A percentile compares a stretch with the other conserved stretches of the same genome.
Conservation (phyloP, 352 stramenopile species). For the Phytophthora capsici region DNA sequence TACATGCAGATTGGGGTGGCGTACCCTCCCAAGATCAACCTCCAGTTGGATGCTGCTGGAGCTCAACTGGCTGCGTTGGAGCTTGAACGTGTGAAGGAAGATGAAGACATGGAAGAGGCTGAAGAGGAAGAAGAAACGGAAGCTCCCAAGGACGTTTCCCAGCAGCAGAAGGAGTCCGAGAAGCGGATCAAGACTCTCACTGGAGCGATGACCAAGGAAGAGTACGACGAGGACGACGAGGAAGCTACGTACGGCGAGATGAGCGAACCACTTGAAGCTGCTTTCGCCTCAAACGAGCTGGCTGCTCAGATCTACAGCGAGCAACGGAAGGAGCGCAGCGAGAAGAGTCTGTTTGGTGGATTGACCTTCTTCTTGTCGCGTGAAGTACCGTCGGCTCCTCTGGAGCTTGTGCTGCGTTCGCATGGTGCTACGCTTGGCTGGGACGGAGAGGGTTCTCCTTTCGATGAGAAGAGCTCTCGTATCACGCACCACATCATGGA, state of each 20-base stretch:
- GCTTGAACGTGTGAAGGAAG: conserved; percentile 61
- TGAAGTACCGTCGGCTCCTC: conserved; percentile 93
- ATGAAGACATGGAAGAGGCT: conserved; percentile 36
- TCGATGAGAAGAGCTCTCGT: conserved; percentile 86
- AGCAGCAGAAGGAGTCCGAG: conserved; percentile 90
- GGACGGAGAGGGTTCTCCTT: conserved; percentile 94
- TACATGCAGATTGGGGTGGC: conserved; percentile 95
- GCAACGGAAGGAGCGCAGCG: conserved; percentile 79
- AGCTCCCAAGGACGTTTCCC: conserved; percentile 42
- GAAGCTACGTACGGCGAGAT: conserved; percentile 80
- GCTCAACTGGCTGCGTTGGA: conserved; percentile 74
- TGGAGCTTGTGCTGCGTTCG: conserved; percentile 96
- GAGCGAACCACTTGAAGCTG: conserved; percentile 91
- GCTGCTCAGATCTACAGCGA: conserved; percentile 82
- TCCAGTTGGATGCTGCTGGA: conserved; percentile 79
- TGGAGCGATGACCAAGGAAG: conserved; percentile 44
- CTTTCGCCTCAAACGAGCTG: conserved; percentile 83
- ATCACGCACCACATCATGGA: conserved; percentile 99
- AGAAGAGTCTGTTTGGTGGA: conserved; percentile 82
- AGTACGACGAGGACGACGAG: conserved; percentile 83
- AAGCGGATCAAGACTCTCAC: conserved; percentile 83
- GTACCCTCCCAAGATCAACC: conserved; percentile 95
- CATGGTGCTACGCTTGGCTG: conserved; percentile 96
- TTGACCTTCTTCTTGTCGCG: conserved; percentile 94
- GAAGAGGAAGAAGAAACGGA: conserved; percentile 44